A percentile compares a stretch with the other conserved stretches of the same genome.
phyloP scores from a whole-genome alignment of 495 filamentous ascomycete genomes.

The Penicillium silybi region DNA sequence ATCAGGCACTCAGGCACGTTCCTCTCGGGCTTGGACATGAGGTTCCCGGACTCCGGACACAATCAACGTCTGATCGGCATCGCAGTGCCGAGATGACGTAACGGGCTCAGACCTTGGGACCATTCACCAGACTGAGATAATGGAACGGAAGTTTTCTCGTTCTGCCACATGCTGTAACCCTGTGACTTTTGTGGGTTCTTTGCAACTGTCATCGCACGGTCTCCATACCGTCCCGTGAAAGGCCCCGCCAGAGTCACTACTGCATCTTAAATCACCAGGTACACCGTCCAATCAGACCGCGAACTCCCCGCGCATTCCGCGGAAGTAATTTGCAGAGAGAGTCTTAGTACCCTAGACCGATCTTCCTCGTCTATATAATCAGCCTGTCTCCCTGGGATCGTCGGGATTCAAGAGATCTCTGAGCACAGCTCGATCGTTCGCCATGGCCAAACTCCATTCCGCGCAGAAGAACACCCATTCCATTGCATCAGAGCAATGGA shows the following conservation, averaged over 20 bases:
- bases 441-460: conserved; percentile 27
- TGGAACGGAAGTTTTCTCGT: background rate
- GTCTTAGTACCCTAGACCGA: conserved; percentile 1
- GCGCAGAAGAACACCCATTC: conserved; percentile 24
- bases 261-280: conserved; percentile 2
- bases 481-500: conserved; percentile 30
- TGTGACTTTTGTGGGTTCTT: background rate
- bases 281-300: conserved; percentile 10
- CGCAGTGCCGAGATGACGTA: conserved; percentile 26
- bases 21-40: background rate
- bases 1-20: conserved; percentile 1
- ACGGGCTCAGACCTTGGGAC: background rate
- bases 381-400: background rate
- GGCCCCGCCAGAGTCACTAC: conserved; percentile 2
- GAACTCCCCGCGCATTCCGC: conserved; percentile 9
- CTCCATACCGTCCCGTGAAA: background rate
- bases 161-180: too few species aligned
- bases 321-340: conserved; percentile 8
- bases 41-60: background rate
- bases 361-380: conserved; percentile 1
- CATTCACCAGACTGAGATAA: background rate
- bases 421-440: background rate
- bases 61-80: conserved; percentile 12
- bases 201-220: background rate
- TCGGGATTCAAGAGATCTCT: background rate